Percentiles rank a stretch among this genome's conserved stretches.
Conservation (phyloP, 2,329 filamentous ascomycete genomes). For the Pyrenophora tritici-repentis region DNA sequence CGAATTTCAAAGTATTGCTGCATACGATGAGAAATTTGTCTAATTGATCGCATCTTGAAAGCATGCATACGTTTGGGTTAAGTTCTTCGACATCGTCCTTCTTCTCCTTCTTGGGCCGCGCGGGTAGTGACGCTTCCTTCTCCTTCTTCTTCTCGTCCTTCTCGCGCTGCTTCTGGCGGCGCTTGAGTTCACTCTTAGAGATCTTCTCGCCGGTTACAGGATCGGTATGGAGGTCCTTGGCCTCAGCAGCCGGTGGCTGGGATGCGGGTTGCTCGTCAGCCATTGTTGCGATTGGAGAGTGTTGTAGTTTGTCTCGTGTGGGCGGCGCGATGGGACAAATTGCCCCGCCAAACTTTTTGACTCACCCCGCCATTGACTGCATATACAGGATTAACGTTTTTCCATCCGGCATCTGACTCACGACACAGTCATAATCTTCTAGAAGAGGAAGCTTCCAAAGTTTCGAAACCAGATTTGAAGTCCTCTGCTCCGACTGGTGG, state of each 20-base stretch:
- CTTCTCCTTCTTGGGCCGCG: slow-evolving; percentile 63
- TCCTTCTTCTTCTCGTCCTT: slow-evolving; percentile 89
- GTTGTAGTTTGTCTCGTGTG: slow-evolving; percentile 20
- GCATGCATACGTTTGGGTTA: slow-evolving; percentile 66
- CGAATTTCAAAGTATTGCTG: slow-evolving; percentile 97
- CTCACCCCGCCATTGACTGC: slow-evolving; percentile 25
- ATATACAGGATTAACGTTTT: slow-evolving; percentile 17
- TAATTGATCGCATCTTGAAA: slow-evolving; percentile 38
- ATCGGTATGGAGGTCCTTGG: slow-evolving; percentile 77
- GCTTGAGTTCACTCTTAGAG: slow-evolving; percentile 73
- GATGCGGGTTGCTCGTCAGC: slow-evolving; percentile 38
- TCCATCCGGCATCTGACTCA: slow-evolving; percentile 11
- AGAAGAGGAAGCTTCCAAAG: not conserved
- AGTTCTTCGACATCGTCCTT: slow-evolving; percentile 72
- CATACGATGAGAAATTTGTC: slow-evolving; percentile 14
- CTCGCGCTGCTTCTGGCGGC: slow-evolving; percentile 87
- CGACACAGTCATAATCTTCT: not conserved
- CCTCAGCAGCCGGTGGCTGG: slow-evolving; percentile 38
- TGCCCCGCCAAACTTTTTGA: slow-evolving; percentile 26
- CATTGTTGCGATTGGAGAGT: slow-evolving; percentile 32
- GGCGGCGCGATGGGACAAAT: slow-evolving; percentile 22
- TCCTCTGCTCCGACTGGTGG: no score
- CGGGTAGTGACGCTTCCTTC: slow-evolving; percentile 73
- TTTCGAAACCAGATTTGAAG: no score
- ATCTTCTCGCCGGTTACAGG: slow-evolving; percentile 88